These are phyloP conservation scores for Ophiostoma quercus DNA, from an alignment of 2,329 filamentous ascomycete genomes.

Conservation along the genomic window DNA sequence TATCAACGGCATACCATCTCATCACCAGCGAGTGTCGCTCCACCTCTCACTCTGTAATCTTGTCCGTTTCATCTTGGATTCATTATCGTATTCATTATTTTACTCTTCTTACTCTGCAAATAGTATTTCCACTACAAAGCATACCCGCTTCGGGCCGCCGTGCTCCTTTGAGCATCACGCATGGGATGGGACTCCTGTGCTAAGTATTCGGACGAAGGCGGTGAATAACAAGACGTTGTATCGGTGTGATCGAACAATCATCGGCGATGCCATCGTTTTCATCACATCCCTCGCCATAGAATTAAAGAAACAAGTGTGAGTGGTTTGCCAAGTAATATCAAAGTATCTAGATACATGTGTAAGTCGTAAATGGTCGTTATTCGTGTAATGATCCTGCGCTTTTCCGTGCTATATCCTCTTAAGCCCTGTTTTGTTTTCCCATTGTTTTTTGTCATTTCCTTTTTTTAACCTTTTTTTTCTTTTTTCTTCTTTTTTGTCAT, in stretches of 20 bases:
- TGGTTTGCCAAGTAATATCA: neutral
- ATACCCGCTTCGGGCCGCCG: neutral
- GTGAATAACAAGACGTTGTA: too few relatives aligned
- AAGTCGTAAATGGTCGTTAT: neutral
- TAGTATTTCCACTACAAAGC: neutral
- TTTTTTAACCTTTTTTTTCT: neutral
- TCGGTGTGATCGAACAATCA: too few relatives aligned
- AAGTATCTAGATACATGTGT: neutral
- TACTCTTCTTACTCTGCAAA: neutral
- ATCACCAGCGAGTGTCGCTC: neutral
- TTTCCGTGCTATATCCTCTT: neutral
- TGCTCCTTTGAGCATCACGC: neutral
- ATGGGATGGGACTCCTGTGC: too few relatives aligned
- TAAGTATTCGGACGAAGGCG: too few relatives aligned
- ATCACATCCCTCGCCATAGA: too few relatives aligned
- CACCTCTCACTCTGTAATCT: too few relatives aligned
- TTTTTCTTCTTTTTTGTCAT: neutral
- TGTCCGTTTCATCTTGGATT: too few relatives aligned
- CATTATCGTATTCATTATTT: too few relatives aligned
- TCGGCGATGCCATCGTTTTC: too few relatives aligned
- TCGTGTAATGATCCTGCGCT: neutral
- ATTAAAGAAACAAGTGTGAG: neutral
- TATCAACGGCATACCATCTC: neutral
- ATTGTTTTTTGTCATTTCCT: neutral
- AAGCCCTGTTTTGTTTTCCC: neutral